phyloP scores from a whole-genome alignment of 495 filamentous ascomycete species.

The Sporormia fimetaria region DNA sequence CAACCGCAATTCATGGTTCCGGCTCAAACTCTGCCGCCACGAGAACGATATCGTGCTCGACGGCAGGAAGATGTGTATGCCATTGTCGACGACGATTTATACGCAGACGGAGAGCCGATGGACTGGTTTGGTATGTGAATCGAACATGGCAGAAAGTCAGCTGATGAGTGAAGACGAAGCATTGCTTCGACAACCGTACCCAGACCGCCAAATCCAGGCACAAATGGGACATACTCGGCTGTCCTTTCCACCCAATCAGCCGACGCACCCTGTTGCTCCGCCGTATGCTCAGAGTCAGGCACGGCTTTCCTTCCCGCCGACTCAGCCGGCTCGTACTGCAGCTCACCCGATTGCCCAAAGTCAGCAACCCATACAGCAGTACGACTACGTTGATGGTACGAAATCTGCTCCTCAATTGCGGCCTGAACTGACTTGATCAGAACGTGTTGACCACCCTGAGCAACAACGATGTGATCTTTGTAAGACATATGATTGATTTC shows the following conservation, averaged over 20 bases:
- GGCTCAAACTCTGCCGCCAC: neutral
- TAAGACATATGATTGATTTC: too few species aligned
- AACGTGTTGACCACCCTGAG: neutral
- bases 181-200: constrained; percentile 19
- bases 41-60: constrained; percentile 14
- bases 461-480: too few species aligned
- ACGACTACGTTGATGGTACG: too few species aligned
- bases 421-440: neutral
- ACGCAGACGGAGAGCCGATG: constrained; percentile 25
- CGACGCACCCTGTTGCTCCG: neutral
- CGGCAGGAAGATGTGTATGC: constrained; percentile 7
- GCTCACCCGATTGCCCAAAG: neutral
- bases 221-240: constrained; percentile 23
- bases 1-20: constrained; percentile 4
- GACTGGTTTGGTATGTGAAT: constrained; percentile 41
- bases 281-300: constrained; percentile 19
- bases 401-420: neutral
- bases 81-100: constrained; percentile 24
- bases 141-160: neutral
- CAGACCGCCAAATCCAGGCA: constrained; percentile 25
- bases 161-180: constrained; percentile 26
- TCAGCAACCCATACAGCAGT: too few species aligned
- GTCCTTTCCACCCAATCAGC: constrained; percentile 17
- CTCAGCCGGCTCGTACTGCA: neutral
- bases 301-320: constrained; percentile 23